phyloP scores from a whole-genome alignment of 176 grass and related monocot genomes.

The Puya raimondii region DNA sequence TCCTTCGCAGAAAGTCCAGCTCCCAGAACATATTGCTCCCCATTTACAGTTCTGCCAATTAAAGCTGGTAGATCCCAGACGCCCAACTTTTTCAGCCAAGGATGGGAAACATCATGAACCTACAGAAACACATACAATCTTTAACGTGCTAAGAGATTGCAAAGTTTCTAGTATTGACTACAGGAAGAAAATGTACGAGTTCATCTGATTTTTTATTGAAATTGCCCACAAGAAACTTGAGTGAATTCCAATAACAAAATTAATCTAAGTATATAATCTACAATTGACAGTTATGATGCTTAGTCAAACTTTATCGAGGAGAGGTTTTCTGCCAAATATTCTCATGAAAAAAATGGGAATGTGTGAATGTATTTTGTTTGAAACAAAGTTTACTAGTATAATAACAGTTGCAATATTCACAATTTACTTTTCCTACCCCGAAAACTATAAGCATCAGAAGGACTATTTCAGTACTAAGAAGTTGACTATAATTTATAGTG shows the following conservation, averaged over 20 bases:
- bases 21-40: slow-evolving; percentile 57
- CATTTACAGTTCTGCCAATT: slow-evolving; percentile 39
- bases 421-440: too few relatives aligned
- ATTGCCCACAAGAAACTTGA: too few relatives aligned
- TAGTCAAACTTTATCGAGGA: background rate
- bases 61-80: slow-evolving; percentile 55
- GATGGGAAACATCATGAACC: slow-evolving; percentile 63
- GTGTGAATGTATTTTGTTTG: too few relatives aligned
- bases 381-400: too few relatives aligned
- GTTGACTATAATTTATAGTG: background rate
- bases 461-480: too few relatives aligned
- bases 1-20: slow-evolving; percentile 73
- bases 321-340: background rate
- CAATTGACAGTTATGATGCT: background rate
- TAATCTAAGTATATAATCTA: background rate
- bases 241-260: background rate
- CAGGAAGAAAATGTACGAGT: too few relatives aligned
- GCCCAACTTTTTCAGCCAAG: slow-evolving; percentile 54
- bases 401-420: too few relatives aligned
- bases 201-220: too few relatives aligned
- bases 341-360: background rate
- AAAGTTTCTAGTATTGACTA: background rate
- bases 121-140: slow-evolving; percentile 15
- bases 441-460: too few relatives aligned
- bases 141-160: slow-evolving; percentile 6